These are phyloP conservation scores for Geotrichum phurueaensis DNA, from an alignment of 1,139 yeast species.

Conservation along the genomic window DNA sequence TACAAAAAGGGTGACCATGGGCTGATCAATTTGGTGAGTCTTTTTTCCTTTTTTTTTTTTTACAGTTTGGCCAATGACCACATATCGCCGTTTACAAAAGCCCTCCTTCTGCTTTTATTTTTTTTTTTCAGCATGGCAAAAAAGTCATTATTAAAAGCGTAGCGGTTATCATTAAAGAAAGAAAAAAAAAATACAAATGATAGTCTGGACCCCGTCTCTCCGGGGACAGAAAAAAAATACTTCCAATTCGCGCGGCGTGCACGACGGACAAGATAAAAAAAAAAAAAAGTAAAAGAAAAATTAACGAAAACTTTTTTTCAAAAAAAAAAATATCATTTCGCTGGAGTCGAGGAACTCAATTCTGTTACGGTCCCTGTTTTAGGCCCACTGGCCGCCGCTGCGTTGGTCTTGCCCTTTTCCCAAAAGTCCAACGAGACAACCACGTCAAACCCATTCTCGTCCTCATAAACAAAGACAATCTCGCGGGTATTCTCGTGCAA, in stretches of 20 bases:
- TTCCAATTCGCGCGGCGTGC: background rate
- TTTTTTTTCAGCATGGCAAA: too few relatives aligned
- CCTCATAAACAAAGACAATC: constrained; percentile 87
- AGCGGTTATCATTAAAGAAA: background rate
- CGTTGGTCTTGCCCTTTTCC: constrained; percentile 37
- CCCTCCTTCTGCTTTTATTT: too few relatives aligned
- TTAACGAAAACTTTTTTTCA: background rate
- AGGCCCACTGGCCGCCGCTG: background rate
- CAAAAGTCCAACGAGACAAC: constrained; percentile 89
- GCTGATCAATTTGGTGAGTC: too few relatives aligned
- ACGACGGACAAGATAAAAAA: background rate
- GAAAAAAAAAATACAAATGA: too few relatives aligned
- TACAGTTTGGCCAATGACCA: too few relatives aligned
- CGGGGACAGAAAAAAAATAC: background rate
- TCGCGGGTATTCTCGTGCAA: constrained; percentile 89
- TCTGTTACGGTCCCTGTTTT: background rate
- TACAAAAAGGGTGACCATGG: too few relatives aligned
- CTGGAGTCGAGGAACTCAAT: background rate
- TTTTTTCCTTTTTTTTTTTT: too few relatives aligned
- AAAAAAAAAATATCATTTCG: background rate
- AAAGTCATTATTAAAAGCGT: background rate
- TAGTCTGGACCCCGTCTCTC: background rate
- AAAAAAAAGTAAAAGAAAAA: background rate
- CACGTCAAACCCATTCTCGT: constrained; percentile 82
- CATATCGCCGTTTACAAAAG: too few relatives aligned